Conservation (phyloP, 2,329 filamentous ascomycete species). For the Ophiosphaerella narmari region DNA sequence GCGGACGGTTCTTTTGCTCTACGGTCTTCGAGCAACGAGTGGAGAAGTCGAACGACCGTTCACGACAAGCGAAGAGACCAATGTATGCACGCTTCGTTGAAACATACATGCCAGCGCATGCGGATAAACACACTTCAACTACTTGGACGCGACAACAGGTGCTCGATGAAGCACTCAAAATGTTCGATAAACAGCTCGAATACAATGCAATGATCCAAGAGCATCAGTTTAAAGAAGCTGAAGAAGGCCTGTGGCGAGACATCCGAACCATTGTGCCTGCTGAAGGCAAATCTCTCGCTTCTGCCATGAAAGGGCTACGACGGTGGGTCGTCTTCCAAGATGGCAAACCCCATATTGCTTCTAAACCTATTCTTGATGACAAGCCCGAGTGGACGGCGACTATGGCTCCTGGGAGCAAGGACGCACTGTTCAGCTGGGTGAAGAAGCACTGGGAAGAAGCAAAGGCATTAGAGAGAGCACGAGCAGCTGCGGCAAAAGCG, state of each 20-base stretch:
- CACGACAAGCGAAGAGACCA: constrained; percentile 59
- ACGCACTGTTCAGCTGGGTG: constrained; percentile 35
- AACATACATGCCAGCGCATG: constrained; percentile 64
- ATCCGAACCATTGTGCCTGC: constrained; percentile 48
- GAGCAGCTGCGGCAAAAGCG: constrained; percentile 17
- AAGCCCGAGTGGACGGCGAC: constrained; percentile 27
- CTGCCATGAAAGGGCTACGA: constrained; percentile 35
- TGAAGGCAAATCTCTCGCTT: constrained; percentile 27
- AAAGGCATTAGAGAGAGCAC: constrained; percentile 36
- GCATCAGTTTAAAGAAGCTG: constrained; percentile 46
- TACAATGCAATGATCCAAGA: constrained; percentile 51
- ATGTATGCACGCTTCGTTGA: constrained; percentile 66
- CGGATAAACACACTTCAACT: constrained; percentile 39
- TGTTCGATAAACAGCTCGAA: constrained; percentile 54
- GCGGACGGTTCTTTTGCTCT: constrained; percentile 63
- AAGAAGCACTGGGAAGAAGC: constrained; percentile 35
- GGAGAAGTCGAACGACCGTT: constrained; percentile 59
- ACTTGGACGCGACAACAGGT: constrained; percentile 51
- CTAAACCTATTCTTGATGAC: constrained; percentile 16
- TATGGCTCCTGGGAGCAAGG: constrained; percentile 13
- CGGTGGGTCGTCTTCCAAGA: constrained; percentile 41
- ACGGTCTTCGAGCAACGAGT: constrained; percentile 36
- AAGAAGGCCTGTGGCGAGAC: constrained; percentile 49
- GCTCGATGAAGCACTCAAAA: constrained; percentile 57
- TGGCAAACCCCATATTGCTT: constrained; percentile 21